Conservation (phyloP, 305 asterid species). For the Solanum chacoense region DNA sequence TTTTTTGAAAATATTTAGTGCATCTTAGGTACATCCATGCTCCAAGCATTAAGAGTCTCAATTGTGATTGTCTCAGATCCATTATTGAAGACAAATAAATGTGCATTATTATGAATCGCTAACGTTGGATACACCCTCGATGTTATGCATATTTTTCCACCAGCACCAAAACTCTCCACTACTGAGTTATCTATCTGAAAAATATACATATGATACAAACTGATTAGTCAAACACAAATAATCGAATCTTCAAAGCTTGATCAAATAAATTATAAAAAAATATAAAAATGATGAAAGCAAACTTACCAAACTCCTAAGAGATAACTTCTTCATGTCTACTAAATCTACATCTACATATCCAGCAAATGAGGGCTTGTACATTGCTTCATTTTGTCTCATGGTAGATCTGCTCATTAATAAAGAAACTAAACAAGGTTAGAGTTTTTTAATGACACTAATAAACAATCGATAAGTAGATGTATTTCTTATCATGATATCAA, state of each 20-base stretch:
- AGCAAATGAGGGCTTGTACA: slow-evolving; percentile 28
- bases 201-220: background rate
- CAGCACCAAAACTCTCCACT: slow-evolving; percentile 32
- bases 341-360: slow-evolving; percentile 31
- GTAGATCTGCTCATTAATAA: slow-evolving; percentile 21
- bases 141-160: slow-evolving; percentile 30
- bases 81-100: slow-evolving; percentile 34
- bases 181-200: slow-evolving; percentile 39
- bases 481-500: background rate
- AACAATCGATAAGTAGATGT: background rate
- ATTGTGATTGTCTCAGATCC: slow-evolving; percentile 25
- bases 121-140: slow-evolving; percentile 31
- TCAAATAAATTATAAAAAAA: background rate
- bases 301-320: slow-evolving; percentile 30
- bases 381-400: background rate
- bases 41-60: slow-evolving; percentile 26
- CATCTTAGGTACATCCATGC: slow-evolving; percentile 13
- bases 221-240: background rate
- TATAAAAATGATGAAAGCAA: background rate
- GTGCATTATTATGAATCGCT: slow-evolving; percentile 17
- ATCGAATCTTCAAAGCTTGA: background rate
- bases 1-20: background rate
- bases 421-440: background rate
- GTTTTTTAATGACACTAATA: background rate
- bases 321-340: slow-evolving; percentile 11